These are phyloP conservation scores for Neofusicoccum parvum DNA, from an alignment of 2,329 filamentous ascomycete genomes.

Conservation along the genomic window DNA sequence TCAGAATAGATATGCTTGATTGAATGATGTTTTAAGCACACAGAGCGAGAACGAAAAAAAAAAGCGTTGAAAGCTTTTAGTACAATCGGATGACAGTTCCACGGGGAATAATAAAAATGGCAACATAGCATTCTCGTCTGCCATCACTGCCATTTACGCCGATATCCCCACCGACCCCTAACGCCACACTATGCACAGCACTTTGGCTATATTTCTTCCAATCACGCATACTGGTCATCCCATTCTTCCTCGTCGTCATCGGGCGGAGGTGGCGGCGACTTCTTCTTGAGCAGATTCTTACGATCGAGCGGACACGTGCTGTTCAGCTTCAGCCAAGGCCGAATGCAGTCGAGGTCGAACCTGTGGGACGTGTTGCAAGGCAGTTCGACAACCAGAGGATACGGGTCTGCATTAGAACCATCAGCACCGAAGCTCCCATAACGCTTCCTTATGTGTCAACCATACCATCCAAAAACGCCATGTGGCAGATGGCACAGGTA, in stretches of 20 bases:
- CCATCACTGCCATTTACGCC: neutral
- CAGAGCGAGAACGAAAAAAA: too few relatives aligned
- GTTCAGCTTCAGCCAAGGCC: constrained; percentile 65
- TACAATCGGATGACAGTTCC: too few relatives aligned
- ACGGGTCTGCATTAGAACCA: constrained; percentile 46
- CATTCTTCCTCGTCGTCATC: constrained; percentile 49
- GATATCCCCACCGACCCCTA: neutral
- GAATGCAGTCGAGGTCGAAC: constrained; percentile 67
- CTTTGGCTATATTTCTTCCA: neutral
- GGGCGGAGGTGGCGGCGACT: constrained; percentile 34
- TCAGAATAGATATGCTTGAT: too few relatives aligned
- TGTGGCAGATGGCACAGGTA: constrained; percentile 62
- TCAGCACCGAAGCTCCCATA: constrained; percentile 11
- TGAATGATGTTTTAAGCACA: too few relatives aligned
- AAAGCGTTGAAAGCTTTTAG: too few relatives aligned
- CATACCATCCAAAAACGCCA: constrained; percentile 61
- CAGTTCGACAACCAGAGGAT: constrained; percentile 65
- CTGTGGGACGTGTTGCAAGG: constrained; percentile 64
- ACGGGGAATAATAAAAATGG: too few relatives aligned
- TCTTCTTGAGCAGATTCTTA: constrained; percentile 58
- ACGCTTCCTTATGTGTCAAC: neutral
- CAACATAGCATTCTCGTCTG: too few relatives aligned
- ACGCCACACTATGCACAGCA: neutral
- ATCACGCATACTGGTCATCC: constrained; percentile 15
- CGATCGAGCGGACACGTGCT: constrained; percentile 66